Evolutionary conservation across 2,329 filamentous ascomycete genomes (phyloP), one percentile per base, ranked within the genome.

Genomic region (Epichloe gansuensis): DNA sequence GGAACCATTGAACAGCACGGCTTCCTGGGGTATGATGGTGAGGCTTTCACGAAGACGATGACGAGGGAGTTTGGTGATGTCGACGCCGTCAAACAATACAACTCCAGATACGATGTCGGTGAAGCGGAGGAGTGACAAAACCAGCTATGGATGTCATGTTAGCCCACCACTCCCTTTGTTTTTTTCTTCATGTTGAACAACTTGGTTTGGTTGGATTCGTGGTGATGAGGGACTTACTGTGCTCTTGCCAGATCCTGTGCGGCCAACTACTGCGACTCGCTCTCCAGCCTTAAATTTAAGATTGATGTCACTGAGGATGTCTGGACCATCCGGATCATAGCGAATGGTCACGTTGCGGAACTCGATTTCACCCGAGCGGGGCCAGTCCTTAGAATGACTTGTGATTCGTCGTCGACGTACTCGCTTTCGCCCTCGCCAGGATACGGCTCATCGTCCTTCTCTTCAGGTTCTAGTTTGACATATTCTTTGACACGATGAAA

Each of bases 191-290:
- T 31, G 28, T 31, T 31, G 9, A 9, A 31, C 28, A 31, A 31
- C 15, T 41, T 41, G 3, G 15, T 17, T 41, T 41, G 15, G 15
- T n/a, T 41, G 12, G 37, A 13, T 5, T 41, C 38, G 12, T 31
- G 28, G 28, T 9, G 3, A 31, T 4, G 21, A 3, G n/a, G 34
- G 21, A 65, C 73, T 65, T 63, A 91, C 76, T 0, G 88, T 94
- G 49, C 84, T 89, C 67, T 95, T 95, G 3, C 89, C 89, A 4
- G 85, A 89, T 0, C 86, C 83, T 0, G 88, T 94, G 9, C 88
- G 81, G 2, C 89, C 89, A 11, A 91, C 85, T 21, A 95, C 76
- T 0, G 88, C 88, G 1, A 87, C 87, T 49, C 85, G 84, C 51
- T 86, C 85, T 1, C 88, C 87, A 0, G 84, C 85, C 12, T 68